Percentiles rank a stretch among this genome's conserved stretches.
These are phyloP conservation scores for Penicillium janthinellum DNA, from an alignment of 2,329 filamentous ascomycete species.

Conservation along the genomic window DNA sequence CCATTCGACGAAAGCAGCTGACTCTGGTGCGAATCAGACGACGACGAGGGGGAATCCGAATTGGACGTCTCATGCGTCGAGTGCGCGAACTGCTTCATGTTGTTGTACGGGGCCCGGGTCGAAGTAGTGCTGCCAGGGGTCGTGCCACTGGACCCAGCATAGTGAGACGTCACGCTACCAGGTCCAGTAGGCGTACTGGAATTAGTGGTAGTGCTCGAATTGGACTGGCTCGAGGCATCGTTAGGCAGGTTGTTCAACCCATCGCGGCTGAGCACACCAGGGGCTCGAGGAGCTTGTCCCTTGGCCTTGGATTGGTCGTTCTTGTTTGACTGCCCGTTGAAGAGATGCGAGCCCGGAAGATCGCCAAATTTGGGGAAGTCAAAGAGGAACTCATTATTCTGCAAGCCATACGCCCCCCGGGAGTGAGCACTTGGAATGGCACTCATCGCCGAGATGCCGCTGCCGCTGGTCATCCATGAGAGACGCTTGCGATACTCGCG, in stretches of 20 bases:
- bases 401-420: slow-evolving; percentile 59
- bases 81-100: slow-evolving; percentile 19
- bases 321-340: slow-evolving; percentile 49
- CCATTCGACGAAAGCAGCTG: slow-evolving; percentile 49
- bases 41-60: slow-evolving; percentile 52
- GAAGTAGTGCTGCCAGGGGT: slow-evolving; percentile 17
- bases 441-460: slow-evolving; percentile 50
- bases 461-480: slow-evolving; percentile 59
- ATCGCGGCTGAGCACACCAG: slow-evolving; percentile 36
- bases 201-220: slow-evolving; percentile 15
- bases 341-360: slow-evolving; percentile 59
- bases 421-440: slow-evolving; percentile 50
- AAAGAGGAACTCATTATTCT: slow-evolving; percentile 84
- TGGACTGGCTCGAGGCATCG: slow-evolving; percentile 14
- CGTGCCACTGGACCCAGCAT: slow-evolving; percentile 16
- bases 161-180: slow-evolving; percentile 4
- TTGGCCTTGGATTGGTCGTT: slow-evolving; percentile 27
- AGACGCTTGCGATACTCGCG: slow-evolving; percentile 88
- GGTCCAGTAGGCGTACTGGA: slow-evolving; percentile 1
- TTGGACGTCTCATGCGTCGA: slow-evolving; percentile 39
- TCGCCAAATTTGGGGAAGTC: slow-evolving; percentile 94
- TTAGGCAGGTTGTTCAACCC: slow-evolving; percentile 17
- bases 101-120: slow-evolving; percentile 22
- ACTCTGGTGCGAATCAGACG: slow-evolving; percentile 50
- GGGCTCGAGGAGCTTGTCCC: slow-evolving; percentile 20